Conservation (phyloP, 345 rosid species). For the Draba incana region DNA sequence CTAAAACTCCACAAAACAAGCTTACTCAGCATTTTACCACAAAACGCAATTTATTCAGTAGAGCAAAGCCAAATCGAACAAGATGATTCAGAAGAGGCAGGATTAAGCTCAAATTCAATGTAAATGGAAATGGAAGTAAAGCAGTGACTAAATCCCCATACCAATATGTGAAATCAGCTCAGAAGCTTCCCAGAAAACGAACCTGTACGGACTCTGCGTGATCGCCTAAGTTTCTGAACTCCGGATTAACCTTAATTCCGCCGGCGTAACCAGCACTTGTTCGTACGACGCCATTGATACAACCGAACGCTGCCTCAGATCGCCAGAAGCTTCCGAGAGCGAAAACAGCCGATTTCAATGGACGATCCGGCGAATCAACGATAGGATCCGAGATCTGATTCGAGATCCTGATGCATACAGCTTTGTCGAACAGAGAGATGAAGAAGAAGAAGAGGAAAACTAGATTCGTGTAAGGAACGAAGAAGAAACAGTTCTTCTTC, state of each 20-base stretch:
- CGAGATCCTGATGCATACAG: constrained; percentile 59
- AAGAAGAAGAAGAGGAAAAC: constrained; percentile 39
- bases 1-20: constrained; percentile 10
- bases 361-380: constrained; percentile 47
- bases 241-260: constrained; percentile 77
- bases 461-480: constrained; percentile 12
- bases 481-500: constrained; percentile 28
- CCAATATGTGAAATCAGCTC: not conserved
- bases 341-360: constrained; percentile 64
- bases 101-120: constrained; percentile 9
- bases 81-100: not conserved
- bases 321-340: constrained; percentile 97
- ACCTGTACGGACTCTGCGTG: constrained; percentile 96
- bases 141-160: not conserved
- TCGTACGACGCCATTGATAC: constrained; percentile 77
- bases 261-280: constrained; percentile 79
- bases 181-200: too few species aligned
- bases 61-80: constrained; percentile 12
- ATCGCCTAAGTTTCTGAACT: constrained; percentile 73
- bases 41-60: not conserved
- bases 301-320: constrained; percentile 91
- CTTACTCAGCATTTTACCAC: not conserved
- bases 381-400: constrained; percentile 51
- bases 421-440: constrained; percentile 41
- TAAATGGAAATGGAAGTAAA: not conserved